These are phyloP conservation scores for Albizia julibrissin DNA, from an alignment of 306 rosid genomes.

Conservation along the genomic window DNA sequence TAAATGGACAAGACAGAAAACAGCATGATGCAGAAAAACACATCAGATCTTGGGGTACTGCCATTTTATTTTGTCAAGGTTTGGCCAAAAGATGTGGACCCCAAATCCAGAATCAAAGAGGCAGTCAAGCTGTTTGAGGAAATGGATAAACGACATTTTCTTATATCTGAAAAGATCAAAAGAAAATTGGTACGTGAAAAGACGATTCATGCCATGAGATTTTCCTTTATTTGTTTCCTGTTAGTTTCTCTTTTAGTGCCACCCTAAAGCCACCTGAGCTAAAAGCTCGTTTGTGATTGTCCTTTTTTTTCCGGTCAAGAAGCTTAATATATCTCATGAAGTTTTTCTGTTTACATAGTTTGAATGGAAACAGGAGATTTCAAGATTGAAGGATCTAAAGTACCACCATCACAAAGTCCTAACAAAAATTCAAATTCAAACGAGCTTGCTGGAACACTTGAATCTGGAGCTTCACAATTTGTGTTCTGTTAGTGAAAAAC, in stretches of 20 bases:
- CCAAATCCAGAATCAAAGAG: too few species aligned
- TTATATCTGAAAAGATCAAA: too few species aligned
- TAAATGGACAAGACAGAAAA: too few species aligned
- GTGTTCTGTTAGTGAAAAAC: not conserved
- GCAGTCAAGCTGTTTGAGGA: too few species aligned
- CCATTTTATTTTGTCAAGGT: too few species aligned
- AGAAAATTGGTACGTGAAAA: not conserved
- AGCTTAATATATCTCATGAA: not conserved
- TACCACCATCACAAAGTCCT: not conserved
- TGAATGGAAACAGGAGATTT: not conserved
- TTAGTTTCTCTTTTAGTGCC: not conserved
- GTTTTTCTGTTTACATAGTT: not conserved
- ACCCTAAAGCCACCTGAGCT: too few species aligned
- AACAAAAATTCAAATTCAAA: not conserved
- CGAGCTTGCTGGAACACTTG: not conserved
- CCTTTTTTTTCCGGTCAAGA: not conserved
- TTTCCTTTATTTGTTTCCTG: not conserved
- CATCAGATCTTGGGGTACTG: too few species aligned
- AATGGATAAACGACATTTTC: too few species aligned
- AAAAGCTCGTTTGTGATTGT: too few species aligned
- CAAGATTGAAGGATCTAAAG: not conserved
- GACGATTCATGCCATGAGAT: not conserved
- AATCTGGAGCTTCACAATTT: not conserved
- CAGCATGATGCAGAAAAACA: too few species aligned
- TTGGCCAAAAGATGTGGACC: too few species aligned